Evolutionary conservation across 2,329 filamentous ascomycete species (phyloP), one percentile per base, ranked within the genome.

Genomic region (Rhynchosporium agropyri): DNA sequence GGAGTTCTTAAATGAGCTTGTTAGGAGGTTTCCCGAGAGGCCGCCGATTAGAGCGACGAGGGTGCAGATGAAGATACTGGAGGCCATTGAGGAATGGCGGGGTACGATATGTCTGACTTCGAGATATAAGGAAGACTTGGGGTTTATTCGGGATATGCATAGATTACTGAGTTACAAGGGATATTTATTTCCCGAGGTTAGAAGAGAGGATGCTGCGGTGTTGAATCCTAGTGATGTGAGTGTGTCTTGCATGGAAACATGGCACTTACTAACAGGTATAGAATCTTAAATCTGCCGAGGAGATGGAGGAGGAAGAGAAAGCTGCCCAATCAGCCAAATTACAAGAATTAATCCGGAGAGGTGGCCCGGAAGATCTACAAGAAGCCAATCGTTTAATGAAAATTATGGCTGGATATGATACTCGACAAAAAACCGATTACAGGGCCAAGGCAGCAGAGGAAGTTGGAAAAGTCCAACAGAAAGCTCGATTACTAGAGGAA

Each of bases 341-440:
- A 20, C 95, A 99, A 75, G 95, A 99, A 78, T 82, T 99, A 59
- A 98, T 99, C 74, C 89, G 95, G 65, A 84, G 95, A 69, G 95
- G 95, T 60, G 89, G 91, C 4, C 95, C 95, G 31, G 90, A 96
- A 67, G 95, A 99, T 76, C 79, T 99, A 63, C 94, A 97, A 76
- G 95, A 99, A 80, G 95, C 95, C 60, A 99, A 98, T 75, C 89
- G 92, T 70, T 82, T 99, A 59, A 99, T 99, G 95, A 99, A 99
- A 79, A 85, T 99, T 69, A 98, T 99, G 95, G 95, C 95, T 59
- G 95, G 95, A 66, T 99, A 91, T 77, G 95, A 99, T 76, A 97
- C 91, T 63, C 84, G 93, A 70, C 90, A 92, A 75, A 98, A 98
- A 79, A 97, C 95, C 1, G 94, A 99, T 78, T 99, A 97, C 78